phyloP scores from a whole-genome alignment of 768 basidiomycete species.

The Auricularia heimuer region DNA sequence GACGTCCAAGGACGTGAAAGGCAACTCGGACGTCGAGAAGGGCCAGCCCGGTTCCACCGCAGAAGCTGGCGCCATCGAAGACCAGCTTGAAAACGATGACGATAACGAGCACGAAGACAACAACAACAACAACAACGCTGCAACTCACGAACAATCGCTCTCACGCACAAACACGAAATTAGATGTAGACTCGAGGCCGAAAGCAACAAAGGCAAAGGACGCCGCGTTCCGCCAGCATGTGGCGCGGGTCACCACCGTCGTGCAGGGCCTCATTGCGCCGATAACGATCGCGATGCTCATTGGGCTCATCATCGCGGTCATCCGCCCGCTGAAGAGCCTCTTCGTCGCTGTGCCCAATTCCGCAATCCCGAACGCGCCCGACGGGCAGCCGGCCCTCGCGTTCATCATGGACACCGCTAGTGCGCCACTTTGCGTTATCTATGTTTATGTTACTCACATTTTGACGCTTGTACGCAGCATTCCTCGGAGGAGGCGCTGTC shows the following conservation, averaged over 20 bases:
- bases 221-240: background rate
- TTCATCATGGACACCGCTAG: constrained; percentile 45
- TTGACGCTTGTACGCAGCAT: constrained; percentile 15
- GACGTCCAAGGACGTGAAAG: background rate
- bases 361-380: constrained; percentile 43
- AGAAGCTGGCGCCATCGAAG: background rate
- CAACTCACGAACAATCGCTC: background rate
- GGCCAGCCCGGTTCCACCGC: background rate
- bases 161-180: background rate
- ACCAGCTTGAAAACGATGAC: background rate
- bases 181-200: too few species aligned
- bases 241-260: constrained; percentile 11
- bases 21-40: background rate
- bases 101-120: too few species aligned
- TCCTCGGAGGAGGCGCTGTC: constrained; percentile 54
- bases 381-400: constrained; percentile 57
- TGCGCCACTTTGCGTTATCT: background rate
- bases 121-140: background rate
- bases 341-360: constrained; percentile 40
- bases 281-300: constrained; percentile 43
- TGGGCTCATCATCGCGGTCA: constrained; percentile 45
- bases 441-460: background rate
- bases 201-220: too few species aligned
- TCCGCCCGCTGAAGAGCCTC: constrained; percentile 49
- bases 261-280: constrained; percentile 35